These are phyloP conservation scores for Thuja plicata DNA, from an alignment of 83 land plant genomes.

Conservation along the genomic window DNA sequence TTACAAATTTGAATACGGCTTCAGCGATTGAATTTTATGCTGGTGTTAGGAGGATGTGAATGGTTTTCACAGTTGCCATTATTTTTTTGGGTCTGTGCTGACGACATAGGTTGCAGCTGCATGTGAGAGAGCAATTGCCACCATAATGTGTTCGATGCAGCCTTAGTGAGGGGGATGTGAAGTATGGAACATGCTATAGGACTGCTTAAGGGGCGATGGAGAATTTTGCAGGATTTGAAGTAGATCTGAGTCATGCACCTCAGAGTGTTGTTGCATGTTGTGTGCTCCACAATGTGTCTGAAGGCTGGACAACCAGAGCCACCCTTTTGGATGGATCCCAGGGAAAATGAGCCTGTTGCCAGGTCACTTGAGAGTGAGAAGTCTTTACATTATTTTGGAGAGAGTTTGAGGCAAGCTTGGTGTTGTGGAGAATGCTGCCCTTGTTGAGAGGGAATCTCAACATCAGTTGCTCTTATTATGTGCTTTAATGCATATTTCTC, in stretches of 20 bases:
- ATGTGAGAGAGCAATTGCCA: slow-evolving; percentile 45
- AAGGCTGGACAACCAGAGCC: slow-evolving; percentile 58
- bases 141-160: slow-evolving; percentile 56
- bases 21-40: too few relatives aligned
- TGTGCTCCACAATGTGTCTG: slow-evolving; percentile 74
- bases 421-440: too few relatives aligned
- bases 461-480: too few relatives aligned
- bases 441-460: too few relatives aligned
- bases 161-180: slow-evolving; percentile 49
- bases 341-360: slow-evolving; percentile 42
- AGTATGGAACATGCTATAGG: slow-evolving; percentile 61
- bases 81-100: slow-evolving; percentile 16
- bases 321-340: slow-evolving; percentile 43
- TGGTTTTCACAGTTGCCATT: slow-evolving; percentile 20
- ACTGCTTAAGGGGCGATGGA: slow-evolving; percentile 72
- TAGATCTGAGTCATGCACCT: slow-evolving; percentile 63
- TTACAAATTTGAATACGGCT: too few relatives aligned
- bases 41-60: slow-evolving; percentile 11
- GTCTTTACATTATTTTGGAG: slow-evolving; percentile 47
- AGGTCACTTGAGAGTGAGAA: slow-evolving; percentile 63
- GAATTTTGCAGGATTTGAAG: slow-evolving; percentile 70
- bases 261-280: slow-evolving; percentile 75
- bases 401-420: slow-evolving; percentile 54
- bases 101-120: slow-evolving; percentile 26
- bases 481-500: too few relatives aligned